These are phyloP conservation scores for Clavispora vitiphila DNA, from an alignment of 805 yeast species.

Conservation along the genomic window DNA sequence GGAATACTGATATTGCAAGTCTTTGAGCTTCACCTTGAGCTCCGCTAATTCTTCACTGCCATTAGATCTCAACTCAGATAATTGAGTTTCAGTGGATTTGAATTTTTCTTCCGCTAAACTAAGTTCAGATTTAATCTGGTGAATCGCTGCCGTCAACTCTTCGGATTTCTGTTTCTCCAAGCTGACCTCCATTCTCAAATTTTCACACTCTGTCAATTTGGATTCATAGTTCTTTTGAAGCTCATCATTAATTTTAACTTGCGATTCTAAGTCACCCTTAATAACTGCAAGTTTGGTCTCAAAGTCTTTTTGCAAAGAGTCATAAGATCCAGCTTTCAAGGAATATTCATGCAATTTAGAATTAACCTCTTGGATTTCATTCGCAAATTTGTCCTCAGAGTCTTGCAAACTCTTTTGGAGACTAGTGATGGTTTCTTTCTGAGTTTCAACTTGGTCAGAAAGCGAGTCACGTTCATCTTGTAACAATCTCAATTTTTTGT, in stretches of 20 bases:
- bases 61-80: constrained; percentile 19
- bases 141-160: constrained; percentile 1
- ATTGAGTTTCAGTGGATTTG: constrained; percentile 26
- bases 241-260: constrained; percentile 42
- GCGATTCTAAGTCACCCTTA: constrained; percentile 32
- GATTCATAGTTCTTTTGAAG: constrained; percentile 47
- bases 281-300: constrained; percentile 26
- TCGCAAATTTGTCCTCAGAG: constrained; percentile 3
- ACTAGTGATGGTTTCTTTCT: constrained; percentile 4
- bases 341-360: constrained; percentile 16
- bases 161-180: constrained; percentile 7
- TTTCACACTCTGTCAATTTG: constrained; percentile 10
- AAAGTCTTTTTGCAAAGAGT: constrained; percentile 27
- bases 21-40: constrained; percentile 44
- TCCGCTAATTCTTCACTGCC: constrained; percentile 34
- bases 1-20: constrained; percentile 61
- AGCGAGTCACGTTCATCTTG: constrained; percentile 21
- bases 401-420: constrained; percentile 4
- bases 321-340: constrained; percentile 34
- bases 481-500: constrained; percentile 17
- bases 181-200: constrained; percentile 7
- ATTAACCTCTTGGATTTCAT: constrained; percentile 15
- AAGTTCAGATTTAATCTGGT: constrained; percentile 2
- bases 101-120: constrained; percentile 37
- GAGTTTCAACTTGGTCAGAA: constrained; percentile 14